Base-by-base conservation (phyloP, 768 basidiomycete genomes). In the Amanita inopinata region DNA sequence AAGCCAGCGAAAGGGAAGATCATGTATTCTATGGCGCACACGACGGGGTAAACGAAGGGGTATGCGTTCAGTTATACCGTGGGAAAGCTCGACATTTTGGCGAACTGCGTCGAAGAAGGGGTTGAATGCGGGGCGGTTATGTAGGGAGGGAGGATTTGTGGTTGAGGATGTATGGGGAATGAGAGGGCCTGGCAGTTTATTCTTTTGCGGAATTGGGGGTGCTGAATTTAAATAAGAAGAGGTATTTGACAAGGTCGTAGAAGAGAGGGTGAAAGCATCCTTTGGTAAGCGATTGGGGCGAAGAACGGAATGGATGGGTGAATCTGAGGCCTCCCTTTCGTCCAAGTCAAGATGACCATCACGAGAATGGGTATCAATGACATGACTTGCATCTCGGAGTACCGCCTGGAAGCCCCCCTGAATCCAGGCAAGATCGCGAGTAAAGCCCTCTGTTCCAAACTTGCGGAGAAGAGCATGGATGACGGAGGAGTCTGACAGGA, bases 71-170 rank as follows among this genome's bases (percentile, higher is more conserved):
- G 80, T 85, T 48, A 78, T 71, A 5, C 78, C 77, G 24, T 78
- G 67, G 2, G 80, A 74, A 17, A 96, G 75, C 62, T 96, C 91
- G 2, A 79, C 57, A 51, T 90, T 88, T 61, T 91, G 87, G 28
- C 86, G 80, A 52, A 98, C 86, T 53, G 85, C 83, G 61, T 98
- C 93, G 51, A 89, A 97, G 65, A 98, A 98, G 7, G 94, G 94
- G 57, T 94, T 97, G 51, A 70, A 78, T 3, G 81, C 58, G 7
- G 62, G 59, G 22, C 59, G 57, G 38, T 55, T 49, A 49, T 37
- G 38, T 40, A 19, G 45, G 32, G 18, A n/a, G n/a, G n/a, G n/a
- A n/a, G n/a, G n/a, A n/a, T n/a, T n/a, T n/a, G n/a, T n/a, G n/a
- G n/a, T 45, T 18, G 24, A 22, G 17, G 23, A 49, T 45, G 50